Conservation (phyloP, 169 alveolate genomes). For the Perkinsus olseni region DNA sequence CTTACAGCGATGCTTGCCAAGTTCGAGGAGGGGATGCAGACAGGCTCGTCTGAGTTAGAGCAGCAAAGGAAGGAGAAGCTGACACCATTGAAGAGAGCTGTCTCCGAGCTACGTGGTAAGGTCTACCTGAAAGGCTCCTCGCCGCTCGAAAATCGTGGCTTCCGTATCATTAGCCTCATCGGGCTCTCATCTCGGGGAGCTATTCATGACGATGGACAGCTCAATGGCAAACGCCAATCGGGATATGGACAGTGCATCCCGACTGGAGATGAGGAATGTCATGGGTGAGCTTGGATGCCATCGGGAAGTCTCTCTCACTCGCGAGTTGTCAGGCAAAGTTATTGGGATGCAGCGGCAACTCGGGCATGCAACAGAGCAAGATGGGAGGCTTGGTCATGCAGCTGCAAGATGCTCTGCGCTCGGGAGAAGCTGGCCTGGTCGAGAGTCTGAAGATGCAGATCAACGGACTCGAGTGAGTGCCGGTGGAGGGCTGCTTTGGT, state of each 20-base stretch:
- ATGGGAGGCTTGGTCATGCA: not conserved
- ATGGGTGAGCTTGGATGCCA: not conserved
- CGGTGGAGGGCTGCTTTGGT: not conserved
- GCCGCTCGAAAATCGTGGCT: not conserved
- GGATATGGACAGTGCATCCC: not conserved
- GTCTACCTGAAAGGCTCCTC: not conserved
- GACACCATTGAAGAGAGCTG: not conserved
- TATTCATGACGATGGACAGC: not conserved
- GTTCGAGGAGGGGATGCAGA: not conserved
- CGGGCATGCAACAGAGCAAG: not conserved
- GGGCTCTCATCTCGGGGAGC: not conserved
- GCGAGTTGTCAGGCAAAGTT: not conserved
- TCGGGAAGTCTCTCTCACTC: not conserved
- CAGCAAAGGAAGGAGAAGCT: not conserved
- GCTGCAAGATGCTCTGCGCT: not conserved
- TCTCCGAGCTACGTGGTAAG: not conserved
- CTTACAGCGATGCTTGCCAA: not conserved
- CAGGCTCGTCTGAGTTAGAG: not conserved
- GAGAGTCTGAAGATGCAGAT: not conserved
- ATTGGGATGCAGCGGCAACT: not conserved
- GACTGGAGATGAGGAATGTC: not conserved
- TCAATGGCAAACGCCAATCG: not conserved
- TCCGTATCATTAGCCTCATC: not conserved
- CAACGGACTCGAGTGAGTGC: not conserved
- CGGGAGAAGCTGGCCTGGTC: not conserved